Evolutionary conservation across 139 green algal genomes (phyloP), one percentile per base, ranked within the genome.

Genomic region (Pleodorina starrii): DNA sequence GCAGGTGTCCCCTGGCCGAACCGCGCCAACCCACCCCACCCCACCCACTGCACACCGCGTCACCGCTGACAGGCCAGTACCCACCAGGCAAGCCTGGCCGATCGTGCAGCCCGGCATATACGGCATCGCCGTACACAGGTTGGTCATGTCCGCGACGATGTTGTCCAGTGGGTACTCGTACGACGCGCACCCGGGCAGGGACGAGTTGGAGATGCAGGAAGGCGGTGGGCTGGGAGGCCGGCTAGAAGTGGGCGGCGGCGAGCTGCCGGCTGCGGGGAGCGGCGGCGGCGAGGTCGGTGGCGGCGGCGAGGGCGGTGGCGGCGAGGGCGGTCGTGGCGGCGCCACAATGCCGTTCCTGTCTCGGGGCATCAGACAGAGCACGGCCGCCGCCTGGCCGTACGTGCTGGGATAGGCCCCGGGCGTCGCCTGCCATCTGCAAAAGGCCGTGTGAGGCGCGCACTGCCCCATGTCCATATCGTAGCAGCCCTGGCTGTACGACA

Each of bases 101-200:
- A 90, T 54, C 16, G 59, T 90, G 63, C 86, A 90, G n/a, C 86
- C 86, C 10, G 75, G 73, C 86, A 90, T 90, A 76, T 90, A 76
- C 43, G 86, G 86, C 86, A 90, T 90, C n/a, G 60, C 2, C 0
- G 59, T 59, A 48, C 86, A 90, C 44, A 90, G 44, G 21, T 12
- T 35, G 1, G 4, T 38, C 17, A 90, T 32, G 60, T 90, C 86
- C 32, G 59, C 19, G 43, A 40, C 14, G 75, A 86, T 43, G 60
- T 12, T 73, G 27, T 36, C 35, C 4, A 27, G 27, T 42, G 74
- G 74, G 74, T 82, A 82, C 32, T 25, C 44, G 74, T 82, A 82
- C 35, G 43, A 63, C 4, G 44, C 74, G 35, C 86, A 90, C 17
- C 25, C 35, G 16, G 35, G 35, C 36, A 46, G 3, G 46, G 50